Percentiles rank a stretch among this genome's conserved stretches.
These are phyloP conservation scores for Pythium utonaiense DNA, from an alignment of 352 stramenopile genomes.

Conservation along the genomic window DNA sequence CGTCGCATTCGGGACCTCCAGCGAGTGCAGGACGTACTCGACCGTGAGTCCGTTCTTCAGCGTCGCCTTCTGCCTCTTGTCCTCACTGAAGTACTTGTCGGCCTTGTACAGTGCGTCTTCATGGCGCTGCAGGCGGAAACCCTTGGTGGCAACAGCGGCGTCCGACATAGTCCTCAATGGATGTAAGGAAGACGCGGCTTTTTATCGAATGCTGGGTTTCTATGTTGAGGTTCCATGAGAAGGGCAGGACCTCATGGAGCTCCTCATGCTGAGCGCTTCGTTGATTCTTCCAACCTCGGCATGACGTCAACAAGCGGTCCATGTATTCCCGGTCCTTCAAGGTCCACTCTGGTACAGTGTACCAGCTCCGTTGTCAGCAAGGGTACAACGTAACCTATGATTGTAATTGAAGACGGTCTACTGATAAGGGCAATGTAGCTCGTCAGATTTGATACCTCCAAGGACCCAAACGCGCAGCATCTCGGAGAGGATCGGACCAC, in stretches of 20 bases:
- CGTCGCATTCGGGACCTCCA: neutral
- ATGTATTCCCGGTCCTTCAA: neutral
- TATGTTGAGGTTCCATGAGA: neutral
- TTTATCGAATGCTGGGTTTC: neutral
- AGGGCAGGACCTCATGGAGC: neutral
- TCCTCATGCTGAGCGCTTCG: too few species aligned
- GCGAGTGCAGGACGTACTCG: slow-evolving; percentile 27
- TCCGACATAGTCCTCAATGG: neutral
- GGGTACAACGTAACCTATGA: neutral
- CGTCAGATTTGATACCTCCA: neutral
- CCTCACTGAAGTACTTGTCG: slow-evolving; percentile 23
- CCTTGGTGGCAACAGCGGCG: neutral
- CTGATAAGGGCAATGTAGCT: neutral
- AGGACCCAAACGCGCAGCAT: neutral
- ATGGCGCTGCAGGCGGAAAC: slow-evolving; percentile 36
- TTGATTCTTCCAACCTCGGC: neutral
- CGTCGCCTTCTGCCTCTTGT: slow-evolving; percentile 30
- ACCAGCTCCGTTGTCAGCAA: neutral
- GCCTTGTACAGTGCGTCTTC: slow-evolving; percentile 36
- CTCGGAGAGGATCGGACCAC: neutral
- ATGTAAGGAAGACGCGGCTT: neutral
- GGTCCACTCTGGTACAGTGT: slow-evolving; percentile 12
- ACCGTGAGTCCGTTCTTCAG: slow-evolving; percentile 42
- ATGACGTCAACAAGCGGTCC: slow-evolving; percentile 8
- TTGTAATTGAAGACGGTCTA: slow-evolving; percentile 3